phyloP scores from a whole-genome alignment of 805 yeast species.

The Saccharomycopsis sp. region DNA sequence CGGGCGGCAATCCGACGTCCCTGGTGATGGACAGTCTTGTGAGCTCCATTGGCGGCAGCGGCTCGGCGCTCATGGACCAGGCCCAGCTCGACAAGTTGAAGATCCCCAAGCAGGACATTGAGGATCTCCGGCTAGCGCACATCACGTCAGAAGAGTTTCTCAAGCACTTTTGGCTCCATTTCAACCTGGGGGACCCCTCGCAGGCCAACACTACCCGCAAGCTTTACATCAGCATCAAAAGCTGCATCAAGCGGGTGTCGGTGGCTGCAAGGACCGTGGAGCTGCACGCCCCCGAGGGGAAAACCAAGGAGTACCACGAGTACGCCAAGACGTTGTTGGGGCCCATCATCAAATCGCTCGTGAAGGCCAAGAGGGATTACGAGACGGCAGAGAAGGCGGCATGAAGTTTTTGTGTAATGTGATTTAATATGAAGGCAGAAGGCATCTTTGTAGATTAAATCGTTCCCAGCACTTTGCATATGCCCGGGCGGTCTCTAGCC shows the following conservation, averaged over 20 bases:
- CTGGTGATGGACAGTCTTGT: too few species aligned
- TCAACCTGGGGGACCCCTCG: constrained; percentile 39
- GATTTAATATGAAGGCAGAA: too few species aligned
- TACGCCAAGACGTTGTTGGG: constrained; percentile 25
- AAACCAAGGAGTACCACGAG: constrained; percentile 3
- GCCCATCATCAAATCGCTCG: constrained; percentile 38
- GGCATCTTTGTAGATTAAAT: too few species aligned
- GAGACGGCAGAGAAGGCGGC: constrained; percentile 36
- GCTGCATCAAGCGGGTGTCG: constrained; percentile 38
- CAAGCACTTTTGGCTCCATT: constrained; percentile 65
- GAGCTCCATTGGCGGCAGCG: constrained; percentile 7
- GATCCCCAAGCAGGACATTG: constrained; percentile 33
- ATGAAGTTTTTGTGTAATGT: too few species aligned
- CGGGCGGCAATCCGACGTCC: too few species aligned
- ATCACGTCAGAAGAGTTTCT: constrained; percentile 68
- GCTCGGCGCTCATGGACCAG: constrained; percentile 13
- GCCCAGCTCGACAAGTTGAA: constrained; percentile 7
- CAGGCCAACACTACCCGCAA: constrained; percentile 37
- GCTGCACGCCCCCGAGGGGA: constrained; percentile 10
- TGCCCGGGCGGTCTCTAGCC: too few species aligned
- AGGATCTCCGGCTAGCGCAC: constrained; percentile 51
- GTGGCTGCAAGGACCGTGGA: constrained; percentile 25
- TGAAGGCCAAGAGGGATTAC: constrained; percentile 39
- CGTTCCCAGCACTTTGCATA: too few species aligned
- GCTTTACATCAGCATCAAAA: constrained; percentile 39